Percentiles rank a stretch among this genome's conserved stretches.
Conservation (phyloP, 805 yeast genomes). For the Pichia insulana region DNA sequence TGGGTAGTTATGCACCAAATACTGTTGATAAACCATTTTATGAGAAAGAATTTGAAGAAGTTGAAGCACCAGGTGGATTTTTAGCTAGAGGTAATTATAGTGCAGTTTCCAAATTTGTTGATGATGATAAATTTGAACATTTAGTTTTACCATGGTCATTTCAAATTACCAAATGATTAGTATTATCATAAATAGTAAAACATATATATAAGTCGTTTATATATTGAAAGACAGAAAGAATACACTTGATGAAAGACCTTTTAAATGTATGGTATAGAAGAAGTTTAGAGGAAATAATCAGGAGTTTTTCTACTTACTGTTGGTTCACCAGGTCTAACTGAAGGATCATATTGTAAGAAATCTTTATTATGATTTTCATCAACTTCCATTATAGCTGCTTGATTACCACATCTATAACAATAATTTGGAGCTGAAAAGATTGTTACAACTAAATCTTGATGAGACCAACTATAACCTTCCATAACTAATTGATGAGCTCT, state of each 20-base stretch:
- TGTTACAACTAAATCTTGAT: conserved; percentile 89
- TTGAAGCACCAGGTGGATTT: conserved; percentile 88
- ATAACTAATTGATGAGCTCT: conserved; percentile 96
- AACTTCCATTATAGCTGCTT: conserved; percentile 97
- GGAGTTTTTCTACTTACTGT: conserved; percentile 95
- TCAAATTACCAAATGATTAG: conserved; percentile 51
- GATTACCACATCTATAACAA: conserved; percentile 96
- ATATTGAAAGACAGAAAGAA: not conserved
- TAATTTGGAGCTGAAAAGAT: conserved; percentile 94
- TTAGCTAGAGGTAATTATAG: conserved; percentile 81
- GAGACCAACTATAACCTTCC: conserved; percentile 96
- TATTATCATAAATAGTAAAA: not conserved
- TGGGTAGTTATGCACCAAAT: conserved; percentile 88
- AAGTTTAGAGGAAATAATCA: conserved; percentile 73
- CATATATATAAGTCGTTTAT: not conserved
- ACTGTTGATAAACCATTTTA: conserved; percentile 74
- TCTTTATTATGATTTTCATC: conserved; percentile 89
- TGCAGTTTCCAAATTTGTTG: conserved; percentile 74
- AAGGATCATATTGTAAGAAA: conserved; percentile 92
- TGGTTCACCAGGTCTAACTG: conserved; percentile 96
- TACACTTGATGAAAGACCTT: not conserved
- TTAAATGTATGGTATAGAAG: not conserved
- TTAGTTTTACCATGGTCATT: conserved; percentile 78
- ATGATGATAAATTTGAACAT: conserved; percentile 74
- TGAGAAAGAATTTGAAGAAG: conserved; percentile 57